A percentile compares a stretch with the other conserved stretches of the same genome.
Conservation (phyloP, 192 early-diverging fungal species). For the Coemansia brasiliensis region DNA sequence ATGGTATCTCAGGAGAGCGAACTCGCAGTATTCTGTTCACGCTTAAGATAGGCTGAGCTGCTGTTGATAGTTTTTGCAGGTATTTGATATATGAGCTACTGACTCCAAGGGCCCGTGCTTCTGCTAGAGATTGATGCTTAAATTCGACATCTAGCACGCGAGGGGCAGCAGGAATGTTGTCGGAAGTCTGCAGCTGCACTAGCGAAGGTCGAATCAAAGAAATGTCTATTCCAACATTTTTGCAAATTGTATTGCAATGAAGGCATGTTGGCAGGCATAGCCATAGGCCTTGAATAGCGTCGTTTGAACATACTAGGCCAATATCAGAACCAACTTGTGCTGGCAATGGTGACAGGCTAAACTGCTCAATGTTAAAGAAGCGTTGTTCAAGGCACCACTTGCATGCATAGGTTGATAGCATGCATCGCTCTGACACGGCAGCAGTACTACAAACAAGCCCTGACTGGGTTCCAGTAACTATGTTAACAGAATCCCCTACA, state of each 20-base stretch:
- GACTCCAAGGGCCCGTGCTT: conserved; percentile 24
- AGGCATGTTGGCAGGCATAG: conserved; percentile 8
- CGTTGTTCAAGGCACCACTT: conserved; percentile 17
- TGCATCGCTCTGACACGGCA: conserved; percentile 15
- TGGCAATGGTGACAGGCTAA: conserved; percentile 10
- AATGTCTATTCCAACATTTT: conserved; percentile 18
- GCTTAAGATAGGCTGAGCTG: conserved; percentile 5
- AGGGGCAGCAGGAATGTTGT: conserved; percentile 4
- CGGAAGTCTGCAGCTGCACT: background rate
- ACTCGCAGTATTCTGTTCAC: conserved; percentile 11
- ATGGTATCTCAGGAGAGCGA: background rate
- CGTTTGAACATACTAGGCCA: conserved; percentile 14
- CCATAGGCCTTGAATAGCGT: conserved; percentile 13
- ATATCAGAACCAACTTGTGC: background rate
- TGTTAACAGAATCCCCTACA: conserved; percentile 13
- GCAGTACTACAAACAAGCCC: background rate
- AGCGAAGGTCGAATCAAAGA: conserved; percentile 21
- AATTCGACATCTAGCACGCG: conserved; percentile 36
- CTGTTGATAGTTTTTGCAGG: background rate
- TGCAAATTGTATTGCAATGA: background rate
- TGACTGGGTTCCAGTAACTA: conserved; percentile 1
- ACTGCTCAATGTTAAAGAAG: conserved; percentile 24
- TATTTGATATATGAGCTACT: conserved; percentile 4
- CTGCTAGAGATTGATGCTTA: conserved; percentile 1
- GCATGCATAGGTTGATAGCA: conserved; percentile 14